Conservation (phyloP, 306 rosid species). For the Ammopiptanthus mongolicus region DNA sequence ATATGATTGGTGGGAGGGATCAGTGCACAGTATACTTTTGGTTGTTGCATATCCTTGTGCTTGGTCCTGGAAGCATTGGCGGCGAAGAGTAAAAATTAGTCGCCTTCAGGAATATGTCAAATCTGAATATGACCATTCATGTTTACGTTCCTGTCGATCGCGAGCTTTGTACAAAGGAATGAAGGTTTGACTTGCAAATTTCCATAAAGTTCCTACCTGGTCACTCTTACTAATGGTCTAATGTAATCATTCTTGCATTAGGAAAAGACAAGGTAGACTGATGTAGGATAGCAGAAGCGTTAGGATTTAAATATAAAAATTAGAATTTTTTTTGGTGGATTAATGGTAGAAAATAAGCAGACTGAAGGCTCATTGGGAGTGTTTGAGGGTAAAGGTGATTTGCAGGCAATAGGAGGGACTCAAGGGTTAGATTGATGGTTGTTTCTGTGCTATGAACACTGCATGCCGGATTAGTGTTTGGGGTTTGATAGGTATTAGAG, state of each 20-base stretch:
- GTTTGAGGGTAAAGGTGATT: no score
- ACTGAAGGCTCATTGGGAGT: conserved; percentile 5
- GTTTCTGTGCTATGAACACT: no score
- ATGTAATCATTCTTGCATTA: neutral
- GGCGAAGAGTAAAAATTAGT: conserved; percentile 73
- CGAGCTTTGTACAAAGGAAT: conserved; percentile 98
- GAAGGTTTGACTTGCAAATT: conserved; percentile 67
- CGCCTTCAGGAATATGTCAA: conserved; percentile 95
- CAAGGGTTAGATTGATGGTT: no score
- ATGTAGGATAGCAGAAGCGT: conserved; percentile 6
- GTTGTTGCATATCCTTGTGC: conserved; percentile 96
- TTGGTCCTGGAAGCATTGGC: conserved; percentile 99
- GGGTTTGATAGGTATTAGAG: neutral
- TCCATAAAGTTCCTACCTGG: conserved; percentile 12
- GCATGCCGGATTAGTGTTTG: neutral
- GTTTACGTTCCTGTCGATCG: conserved; percentile 93
- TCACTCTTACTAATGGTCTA: neutral
- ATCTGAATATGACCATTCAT: conserved; percentile 94
- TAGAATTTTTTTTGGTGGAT: neutral
- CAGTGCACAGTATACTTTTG: conserved; percentile 91
- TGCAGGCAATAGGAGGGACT: no score
- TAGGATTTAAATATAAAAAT: neutral
- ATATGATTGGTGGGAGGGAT: conserved; percentile 99
- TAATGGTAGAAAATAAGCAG: conserved; percentile 1
- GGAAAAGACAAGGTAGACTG: conserved; percentile 18